Evolutionary conservation across 257 asterid species (phyloP).

Genomic region (Henckelia pumila): DNA sequence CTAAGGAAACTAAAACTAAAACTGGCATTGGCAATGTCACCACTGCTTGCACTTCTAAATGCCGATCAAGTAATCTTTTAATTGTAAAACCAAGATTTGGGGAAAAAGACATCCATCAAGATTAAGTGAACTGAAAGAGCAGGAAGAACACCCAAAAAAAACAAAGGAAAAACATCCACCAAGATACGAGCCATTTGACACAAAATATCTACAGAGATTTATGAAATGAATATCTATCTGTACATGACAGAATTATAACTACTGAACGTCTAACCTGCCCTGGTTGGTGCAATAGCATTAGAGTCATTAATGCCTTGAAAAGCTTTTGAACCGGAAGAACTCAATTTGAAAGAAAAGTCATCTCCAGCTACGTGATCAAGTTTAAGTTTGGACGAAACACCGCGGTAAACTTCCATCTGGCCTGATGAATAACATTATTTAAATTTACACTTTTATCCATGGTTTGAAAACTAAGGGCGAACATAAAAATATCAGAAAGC

Average conservation of each 20-base stretch:
- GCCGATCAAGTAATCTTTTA: neutral
- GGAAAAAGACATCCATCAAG: conserved; percentile 11
- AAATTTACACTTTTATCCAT: neutral
- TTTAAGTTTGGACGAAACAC: neutral
- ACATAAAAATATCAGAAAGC: conserved; percentile 12
- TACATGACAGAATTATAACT: neutral
- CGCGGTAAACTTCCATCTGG: neutral
- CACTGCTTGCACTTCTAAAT: conserved; percentile 16
- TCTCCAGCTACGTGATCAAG: neutral
- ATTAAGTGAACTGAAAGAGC: neutral
- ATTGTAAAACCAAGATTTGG: neutral
- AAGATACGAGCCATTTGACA: conserved; percentile 13
- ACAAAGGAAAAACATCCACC: conserved; percentile 2
- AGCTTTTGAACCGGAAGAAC: neutral
- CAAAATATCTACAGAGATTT: neutral
- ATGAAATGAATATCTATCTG: neutral
- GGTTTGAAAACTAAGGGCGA: conserved; percentile 9
- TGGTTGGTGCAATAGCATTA: neutral
- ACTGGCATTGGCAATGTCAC: neutral
- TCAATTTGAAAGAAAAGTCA: neutral
- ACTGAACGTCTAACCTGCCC: neutral
- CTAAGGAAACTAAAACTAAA: conserved; percentile 4
- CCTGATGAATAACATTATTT: conserved; percentile 22
- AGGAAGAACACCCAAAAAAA: neutral
- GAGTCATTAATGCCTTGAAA: neutral